phyloP scores from a whole-genome alignment of 257 asterid species.

The Thymus quinquecostatus region DNA sequence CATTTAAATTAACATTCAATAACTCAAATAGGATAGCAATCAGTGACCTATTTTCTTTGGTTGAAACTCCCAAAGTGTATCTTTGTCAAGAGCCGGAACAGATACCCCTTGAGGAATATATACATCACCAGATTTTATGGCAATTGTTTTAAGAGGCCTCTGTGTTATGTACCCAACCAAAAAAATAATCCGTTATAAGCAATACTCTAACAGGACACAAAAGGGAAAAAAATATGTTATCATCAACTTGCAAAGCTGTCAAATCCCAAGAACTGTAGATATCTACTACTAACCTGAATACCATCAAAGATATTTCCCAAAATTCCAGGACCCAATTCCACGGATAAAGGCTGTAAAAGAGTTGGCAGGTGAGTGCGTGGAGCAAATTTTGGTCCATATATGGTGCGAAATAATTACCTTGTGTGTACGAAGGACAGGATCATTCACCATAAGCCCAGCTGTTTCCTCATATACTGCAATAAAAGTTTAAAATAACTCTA shows the following conservation, averaged over 20 bases:
- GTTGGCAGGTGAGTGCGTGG: constrained; percentile 16
- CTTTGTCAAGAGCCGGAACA: constrained; percentile 98
- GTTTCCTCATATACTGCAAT: constrained; percentile 94
- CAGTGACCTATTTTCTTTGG: constrained; percentile 83
- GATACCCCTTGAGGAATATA: constrained; percentile 99
- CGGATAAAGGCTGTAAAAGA: constrained; percentile 81
- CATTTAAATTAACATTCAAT: not conserved
- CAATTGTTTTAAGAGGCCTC: constrained; percentile 98
- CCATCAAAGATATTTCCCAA: constrained; percentile 96
- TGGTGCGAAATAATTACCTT: constrained; percentile 51
- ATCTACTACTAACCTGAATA: constrained; percentile 69
- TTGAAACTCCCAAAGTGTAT: constrained; percentile 88
- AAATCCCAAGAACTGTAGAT: not conserved
- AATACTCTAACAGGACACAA: not conserved
- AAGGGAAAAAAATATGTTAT: constrained; percentile 8
- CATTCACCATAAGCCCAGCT: constrained; percentile 92
- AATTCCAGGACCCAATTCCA: constrained; percentile 95
- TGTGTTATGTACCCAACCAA: constrained; percentile 40
- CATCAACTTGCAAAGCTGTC: constrained; percentile 12
- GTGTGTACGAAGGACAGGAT: constrained; percentile 94
- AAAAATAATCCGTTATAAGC: constrained; percentile 23
- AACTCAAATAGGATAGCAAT: constrained; percentile 15
- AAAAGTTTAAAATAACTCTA: constrained; percentile 16
- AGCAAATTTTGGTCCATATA: not conserved
- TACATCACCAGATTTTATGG: constrained; percentile 92